Conservation (phyloP, 2,329 filamentous ascomycete species). For the Sporothrix protearum region DNA sequence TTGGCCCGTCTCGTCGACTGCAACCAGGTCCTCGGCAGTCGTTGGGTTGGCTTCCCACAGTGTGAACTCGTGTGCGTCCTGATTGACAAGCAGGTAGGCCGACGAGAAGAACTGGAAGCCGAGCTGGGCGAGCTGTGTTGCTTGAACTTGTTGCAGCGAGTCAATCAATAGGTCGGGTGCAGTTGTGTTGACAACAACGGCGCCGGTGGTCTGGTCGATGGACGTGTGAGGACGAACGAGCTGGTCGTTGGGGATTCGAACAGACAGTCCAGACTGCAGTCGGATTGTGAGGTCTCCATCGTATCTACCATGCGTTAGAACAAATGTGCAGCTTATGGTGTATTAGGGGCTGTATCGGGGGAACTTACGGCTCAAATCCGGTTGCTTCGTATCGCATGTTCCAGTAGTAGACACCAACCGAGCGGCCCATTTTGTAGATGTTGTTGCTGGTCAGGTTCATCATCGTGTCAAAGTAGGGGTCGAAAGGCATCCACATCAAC, state of each 20-base stretch:
- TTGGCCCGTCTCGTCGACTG: constrained; percentile 20
- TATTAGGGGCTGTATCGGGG: neutral
- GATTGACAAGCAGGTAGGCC: constrained; percentile 35
- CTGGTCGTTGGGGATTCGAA: constrained; percentile 34
- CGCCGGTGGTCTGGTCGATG: constrained; percentile 26
- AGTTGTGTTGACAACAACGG: constrained; percentile 25
- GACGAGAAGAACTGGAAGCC: constrained; percentile 35
- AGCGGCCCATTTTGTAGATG: constrained; percentile 23
- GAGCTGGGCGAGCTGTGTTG: constrained; percentile 30
- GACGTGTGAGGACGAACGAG: constrained; percentile 33
- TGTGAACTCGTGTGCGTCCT: constrained; percentile 31
- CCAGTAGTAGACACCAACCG: constrained; percentile 28
- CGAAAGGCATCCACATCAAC: constrained; percentile 28
- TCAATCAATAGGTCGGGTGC: constrained; percentile 31
- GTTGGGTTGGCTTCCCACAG: constrained; percentile 28
- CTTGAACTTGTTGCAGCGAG: constrained; percentile 30
- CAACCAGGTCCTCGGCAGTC: constrained; percentile 18
- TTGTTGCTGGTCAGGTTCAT: constrained; percentile 11
- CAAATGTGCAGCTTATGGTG: neutral
- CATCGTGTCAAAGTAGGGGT: constrained; percentile 29
- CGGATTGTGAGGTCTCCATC: constrained; percentile 28
- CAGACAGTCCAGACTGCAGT: constrained; percentile 26
- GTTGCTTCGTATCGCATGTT: constrained; percentile 26
- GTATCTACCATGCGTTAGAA: constrained; percentile 10
- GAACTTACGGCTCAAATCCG: neutral